A percentile compares a stretch with the other conserved stretches of the same genome.
Evolutionary conservation across 257 asterid species (phyloP).

Genomic region (Mitragyna speciosa): DNA sequence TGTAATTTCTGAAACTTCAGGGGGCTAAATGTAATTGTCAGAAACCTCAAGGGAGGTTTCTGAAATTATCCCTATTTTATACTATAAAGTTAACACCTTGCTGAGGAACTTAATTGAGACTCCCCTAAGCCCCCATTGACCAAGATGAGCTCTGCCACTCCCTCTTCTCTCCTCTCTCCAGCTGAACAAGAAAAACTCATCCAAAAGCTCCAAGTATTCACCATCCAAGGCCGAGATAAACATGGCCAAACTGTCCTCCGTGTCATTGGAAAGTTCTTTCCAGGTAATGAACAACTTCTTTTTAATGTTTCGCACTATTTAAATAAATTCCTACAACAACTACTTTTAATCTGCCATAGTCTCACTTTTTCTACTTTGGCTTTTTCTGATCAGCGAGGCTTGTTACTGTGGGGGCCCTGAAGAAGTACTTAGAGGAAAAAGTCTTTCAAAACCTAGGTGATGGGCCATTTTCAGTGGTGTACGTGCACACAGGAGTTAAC

Average conservation of each 20-base stretch:
- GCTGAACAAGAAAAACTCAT: conserved; percentile 54
- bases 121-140: background rate
- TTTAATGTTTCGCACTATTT: too few relatives aligned
- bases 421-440: conserved; percentile 59
- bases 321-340: too few relatives aligned
- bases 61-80: too few relatives aligned
- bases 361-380: background rate
- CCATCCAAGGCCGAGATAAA: conserved; percentile 71
- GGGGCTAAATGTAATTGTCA: too few relatives aligned
- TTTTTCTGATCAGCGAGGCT: conserved; percentile 40
- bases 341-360: background rate
- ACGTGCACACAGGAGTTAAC: conserved; percentile 61
- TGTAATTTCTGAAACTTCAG: too few relatives aligned
- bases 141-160: conserved; percentile 28
- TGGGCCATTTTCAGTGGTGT: conserved; percentile 59
- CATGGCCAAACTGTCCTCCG: conserved; percentile 60
- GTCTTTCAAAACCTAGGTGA: conserved; percentile 44
- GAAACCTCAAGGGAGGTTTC: too few relatives aligned
- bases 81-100: background rate
- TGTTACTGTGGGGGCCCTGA: conserved; percentile 46
- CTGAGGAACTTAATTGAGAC: too few relatives aligned
- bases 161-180: conserved; percentile 29
- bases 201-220: conserved; percentile 52
- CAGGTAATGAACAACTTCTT: conserved; percentile 41
- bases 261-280: conserved; percentile 66